Conservation (phyloP, 2,329 filamentous ascomycete species). For the Penicillium sclerotigenum region DNA sequence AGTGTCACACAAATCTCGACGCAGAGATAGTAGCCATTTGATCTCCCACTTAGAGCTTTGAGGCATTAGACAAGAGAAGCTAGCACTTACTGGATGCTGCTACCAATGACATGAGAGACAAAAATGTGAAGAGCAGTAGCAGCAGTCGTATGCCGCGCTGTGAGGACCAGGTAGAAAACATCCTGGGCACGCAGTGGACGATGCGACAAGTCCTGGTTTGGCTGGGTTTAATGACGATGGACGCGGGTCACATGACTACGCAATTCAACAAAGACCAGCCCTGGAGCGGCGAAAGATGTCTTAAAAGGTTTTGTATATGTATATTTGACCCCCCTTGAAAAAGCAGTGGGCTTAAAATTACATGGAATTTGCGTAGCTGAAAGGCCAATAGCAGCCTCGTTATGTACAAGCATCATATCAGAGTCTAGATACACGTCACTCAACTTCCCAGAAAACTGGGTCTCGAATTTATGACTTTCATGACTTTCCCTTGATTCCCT, state of each 20-base stretch:
- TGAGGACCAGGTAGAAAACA: constrained; percentile 22
- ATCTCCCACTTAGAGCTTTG: neutral
- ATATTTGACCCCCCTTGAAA: neutral
- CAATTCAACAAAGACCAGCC: neutral
- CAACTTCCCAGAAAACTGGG: neutral
- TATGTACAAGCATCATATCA: neutral
- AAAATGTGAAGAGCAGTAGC: constrained; percentile 27
- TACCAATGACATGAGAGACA: constrained; percentile 29
- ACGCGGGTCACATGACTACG: constrained; percentile 12
- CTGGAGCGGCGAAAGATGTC: neutral
- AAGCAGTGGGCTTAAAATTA: neutral
- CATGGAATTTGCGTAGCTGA: neutral
- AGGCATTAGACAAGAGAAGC: neutral
- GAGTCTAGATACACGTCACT: neutral
- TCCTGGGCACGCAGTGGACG: constrained; percentile 9
- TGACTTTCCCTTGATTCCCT: constrained; percentile 43
- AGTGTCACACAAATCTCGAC: neutral
- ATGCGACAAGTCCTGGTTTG: neutral
- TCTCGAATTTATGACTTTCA: constrained; percentile 10
- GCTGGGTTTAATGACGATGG: constrained; percentile 10
- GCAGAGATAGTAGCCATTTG: neutral
- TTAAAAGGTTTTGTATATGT: neutral
- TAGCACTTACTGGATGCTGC: constrained; percentile 36
- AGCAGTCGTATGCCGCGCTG: constrained; percentile 17
- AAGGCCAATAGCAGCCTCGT: neutral